Evolutionary conservation across 2,329 filamentous ascomycete genomes (phyloP), one percentile per base, ranked within the genome.

Genomic region (Mollisia scopiformis): DNA sequence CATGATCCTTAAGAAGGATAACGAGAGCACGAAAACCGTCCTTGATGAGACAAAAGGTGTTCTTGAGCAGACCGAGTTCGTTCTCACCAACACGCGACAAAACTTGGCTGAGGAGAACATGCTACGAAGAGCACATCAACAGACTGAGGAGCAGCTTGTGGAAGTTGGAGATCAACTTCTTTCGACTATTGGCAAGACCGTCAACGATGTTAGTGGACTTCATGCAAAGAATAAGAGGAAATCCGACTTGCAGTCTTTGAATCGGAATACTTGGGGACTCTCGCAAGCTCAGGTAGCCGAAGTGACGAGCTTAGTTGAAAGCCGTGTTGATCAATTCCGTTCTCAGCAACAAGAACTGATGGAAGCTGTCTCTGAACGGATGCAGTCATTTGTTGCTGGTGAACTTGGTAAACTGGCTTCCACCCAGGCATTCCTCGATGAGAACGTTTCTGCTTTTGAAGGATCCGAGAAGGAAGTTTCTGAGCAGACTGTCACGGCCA

Each of bases 201-300:
- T 96, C 0, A 80, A 83, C 39, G 93, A 98, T 75, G 88, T 98
- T 10, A 84, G 87, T 62, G 89, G 90, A 1, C 82, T 98, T 14
- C 91, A 92, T 65, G 91, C 91, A 7, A 99, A 99, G 76, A 88
- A 97, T 65, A 87, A 87, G 69, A 86, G 95, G 55, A 93, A 92
- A 71, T 93, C 92, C 0, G 90, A 96, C 66, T 82, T 98, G 1
- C 93, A 97, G 64, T 82, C 82, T 4, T 77, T 90, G 52, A 98
- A 99, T 75, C 85, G 91, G 25, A 84, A 86, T 57, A 86, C 86
- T 2, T 99, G 95, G 95, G 80, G 84, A 16, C 82, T 87, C 10
- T 92, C 92, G 1, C 89, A 94, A 64, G 83, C 80, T 0, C 87
- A 92, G 62, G 92, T 98, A 1, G 80, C 85, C 0, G 86, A 91